Evolutionary conservation across 805 yeast species (phyloP), one percentile per base, ranked within the genome.

Genomic region (Metschnikowia drakensbergensis): DNA sequence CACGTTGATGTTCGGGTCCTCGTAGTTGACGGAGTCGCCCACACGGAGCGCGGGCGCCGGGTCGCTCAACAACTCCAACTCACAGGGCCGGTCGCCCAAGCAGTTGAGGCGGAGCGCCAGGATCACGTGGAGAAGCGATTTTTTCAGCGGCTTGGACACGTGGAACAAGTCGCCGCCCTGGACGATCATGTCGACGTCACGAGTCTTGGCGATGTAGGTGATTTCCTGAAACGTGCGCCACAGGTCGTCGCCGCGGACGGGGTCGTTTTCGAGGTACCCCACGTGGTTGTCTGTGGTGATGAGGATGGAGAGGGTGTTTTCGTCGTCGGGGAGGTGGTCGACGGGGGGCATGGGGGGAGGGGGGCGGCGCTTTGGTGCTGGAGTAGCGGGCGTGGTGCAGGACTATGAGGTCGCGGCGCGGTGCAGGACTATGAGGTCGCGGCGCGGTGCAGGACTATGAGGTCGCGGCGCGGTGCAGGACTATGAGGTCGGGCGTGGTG

Each of bases 241-340:
- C 0, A 95, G 80, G 60, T 94, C 99, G 58, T 86, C 86, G 1
- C 97, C 96, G 13, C 95, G 76, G 4, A 92, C 82, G 0, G 96
- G 91, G 63, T 94, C 98, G 34, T 79, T 79, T 62, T 94, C 99
- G 50, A 82, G 82, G 63, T 84, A 91, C 1, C 99, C 99, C 17
- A 94, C 96, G 72, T 94, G 99, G 62, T 94, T 94, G 61, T 94
- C 99, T 1, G 98, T 90, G 2, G 99, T 89, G 30, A 94, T 67
- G 30, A 94, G 78, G 17, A 94, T 79, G 25, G 87, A 71, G 13
- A 91, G 80, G 0, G 96, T 88, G 63, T 88, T 80, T 5, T 77
- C 77, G 3, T 82, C 85, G 2, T 69, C 71, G 1, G 70, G 75
- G 3, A 82, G 66, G 17, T 59, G 53, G 5, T 68, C 61, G 2